Base-by-base conservation (phyloP, 257 asterid genomes). In the Lithospermum erythrorhizon region DNA sequence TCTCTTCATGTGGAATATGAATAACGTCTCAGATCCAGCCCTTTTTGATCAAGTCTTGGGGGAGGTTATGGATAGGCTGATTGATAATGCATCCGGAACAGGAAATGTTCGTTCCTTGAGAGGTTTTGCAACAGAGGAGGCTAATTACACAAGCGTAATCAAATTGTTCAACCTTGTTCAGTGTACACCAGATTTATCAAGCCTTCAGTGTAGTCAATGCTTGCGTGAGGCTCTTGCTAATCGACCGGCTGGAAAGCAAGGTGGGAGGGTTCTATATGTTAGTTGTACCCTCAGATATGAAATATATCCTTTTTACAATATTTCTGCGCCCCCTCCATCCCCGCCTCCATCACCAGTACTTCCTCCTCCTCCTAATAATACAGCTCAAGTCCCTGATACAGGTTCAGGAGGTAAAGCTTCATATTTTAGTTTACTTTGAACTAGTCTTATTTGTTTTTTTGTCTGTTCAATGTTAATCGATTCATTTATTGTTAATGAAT, bases 161-260 rank as follows among this genome's bases (percentile, higher is more conserved):
- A 61, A 0, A 20, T 1, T 69, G 9, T 65, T 61, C 45, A 15
- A 62, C 8, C 49, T 69, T 7, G 72, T 29, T n/a, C 72, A 74
- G 57, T 70, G 73, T 57, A 67, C 70, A 35, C 73, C 79, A 27
- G 71, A 70, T 67, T 11, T 75, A 5, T 53, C 75, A 4, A 3
- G 0, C 15, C 5, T 2, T 7, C 51, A 60, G 6, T 69, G 70
- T 35, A 19, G 1, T 0, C 9, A 2, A 8, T 73, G 74, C 51
- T 68, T 69, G 21, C 8, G 17, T 3, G 27, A 1, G 15, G 59
- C 57, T n/a, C 30, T 73, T 1, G 9, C 15, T 0, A 6, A 1
- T 0, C 22, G 62, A 9, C 57, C 62, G 0, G 0, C 0, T 0
- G 57, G 32, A 8, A 24, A 0, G 3, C 66, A 1, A 57, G 78